These are phyloP conservation scores for Talaromyces funiculosus DNA, from an alignment of 2,329 filamentous ascomycete genomes.

Conservation along the genomic window DNA sequence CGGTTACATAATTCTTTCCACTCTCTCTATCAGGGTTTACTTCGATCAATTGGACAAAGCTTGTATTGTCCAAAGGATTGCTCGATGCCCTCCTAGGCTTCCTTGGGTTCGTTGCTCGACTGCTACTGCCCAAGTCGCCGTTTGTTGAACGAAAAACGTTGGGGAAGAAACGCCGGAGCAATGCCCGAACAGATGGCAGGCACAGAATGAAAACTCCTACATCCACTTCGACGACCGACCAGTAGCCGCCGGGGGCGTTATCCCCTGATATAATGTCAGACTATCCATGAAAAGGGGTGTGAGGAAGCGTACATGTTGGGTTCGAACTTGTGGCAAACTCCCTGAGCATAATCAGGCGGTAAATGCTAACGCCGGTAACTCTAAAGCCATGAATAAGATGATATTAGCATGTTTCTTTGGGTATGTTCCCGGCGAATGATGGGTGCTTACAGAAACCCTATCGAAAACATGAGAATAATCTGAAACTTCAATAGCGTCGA, in stretches of 20 bases:
- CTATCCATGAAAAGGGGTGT: background rate
- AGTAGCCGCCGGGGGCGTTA: constrained; percentile 16
- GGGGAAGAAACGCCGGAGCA: constrained; percentile 15
- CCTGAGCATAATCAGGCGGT: constrained; percentile 16
- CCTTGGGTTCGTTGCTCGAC: background rate
- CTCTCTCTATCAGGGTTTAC: background rate
- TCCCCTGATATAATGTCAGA: constrained; percentile 11
- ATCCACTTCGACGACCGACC: constrained; percentile 16
- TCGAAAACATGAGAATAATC: constrained; percentile 4
- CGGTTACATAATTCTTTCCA: background rate
- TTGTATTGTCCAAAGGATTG: background rate
- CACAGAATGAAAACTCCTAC: constrained; percentile 16
- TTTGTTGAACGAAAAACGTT: background rate
- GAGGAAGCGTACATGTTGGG: background rate
- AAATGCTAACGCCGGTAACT: constrained; percentile 17
- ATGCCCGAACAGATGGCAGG: constrained; percentile 15
- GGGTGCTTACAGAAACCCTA: background rate
- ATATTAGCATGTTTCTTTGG: background rate
- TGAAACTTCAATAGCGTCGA: constrained; percentile 11
- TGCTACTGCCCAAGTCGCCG: background rate
- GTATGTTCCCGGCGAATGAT: background rate
- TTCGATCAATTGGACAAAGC: background rate
- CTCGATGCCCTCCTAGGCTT: background rate
- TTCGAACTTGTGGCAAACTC: constrained; percentile 4
- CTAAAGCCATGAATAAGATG: background rate